These are phyloP conservation scores for Mucor indicus DNA, from an alignment of 371 early-diverging fungal genomes.

Conservation along the genomic window DNA sequence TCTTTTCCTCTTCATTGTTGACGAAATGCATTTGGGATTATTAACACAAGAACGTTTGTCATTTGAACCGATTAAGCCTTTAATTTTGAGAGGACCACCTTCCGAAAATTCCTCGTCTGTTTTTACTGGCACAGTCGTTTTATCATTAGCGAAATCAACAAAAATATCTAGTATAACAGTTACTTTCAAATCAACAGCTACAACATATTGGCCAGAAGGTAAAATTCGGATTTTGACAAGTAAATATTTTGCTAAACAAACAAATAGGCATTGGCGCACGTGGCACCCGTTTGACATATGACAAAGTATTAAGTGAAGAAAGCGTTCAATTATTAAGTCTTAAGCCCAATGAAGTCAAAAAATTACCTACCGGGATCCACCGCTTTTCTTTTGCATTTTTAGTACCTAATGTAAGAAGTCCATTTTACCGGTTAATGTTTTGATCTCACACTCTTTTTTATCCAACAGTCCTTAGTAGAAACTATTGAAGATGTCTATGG, in stretches of 20 bases:
- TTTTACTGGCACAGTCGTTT: slow-evolving; percentile 35
- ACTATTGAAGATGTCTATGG: slow-evolving; percentile 36
- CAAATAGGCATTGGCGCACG: slow-evolving; percentile 26
- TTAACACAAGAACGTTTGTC: slow-evolving; percentile 32
- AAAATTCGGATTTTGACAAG: no score
- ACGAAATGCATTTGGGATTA: slow-evolving; percentile 25
- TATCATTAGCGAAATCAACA: slow-evolving; percentile 28
- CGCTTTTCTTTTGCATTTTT: slow-evolving; percentile 33
- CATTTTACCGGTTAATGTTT: no score
- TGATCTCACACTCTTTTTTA: no score
- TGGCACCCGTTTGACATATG: slow-evolving; percentile 27
- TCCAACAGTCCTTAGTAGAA: slow-evolving; percentile 23
- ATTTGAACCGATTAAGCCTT: slow-evolving; percentile 44
- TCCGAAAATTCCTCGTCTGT: slow-evolving; percentile 31
- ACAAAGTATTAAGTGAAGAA: slow-evolving; percentile 20
- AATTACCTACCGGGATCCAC: slow-evolving; percentile 23
- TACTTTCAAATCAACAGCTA: slow-evolving; percentile 28
- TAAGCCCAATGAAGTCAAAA: slow-evolving; percentile 19
- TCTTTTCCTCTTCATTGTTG: no score
- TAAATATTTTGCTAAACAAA: background rate
- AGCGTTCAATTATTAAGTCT: slow-evolving; percentile 13
- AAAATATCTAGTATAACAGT: slow-evolving; percentile 33
- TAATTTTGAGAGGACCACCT: slow-evolving; percentile 39
- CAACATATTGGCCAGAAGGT: slow-evolving; percentile 51
- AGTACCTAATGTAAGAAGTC: slow-evolving; percentile 34